Evolutionary conservation across 2,329 filamentous ascomycete species (phyloP).

Genomic region (Talaromyces sp.): DNA sequence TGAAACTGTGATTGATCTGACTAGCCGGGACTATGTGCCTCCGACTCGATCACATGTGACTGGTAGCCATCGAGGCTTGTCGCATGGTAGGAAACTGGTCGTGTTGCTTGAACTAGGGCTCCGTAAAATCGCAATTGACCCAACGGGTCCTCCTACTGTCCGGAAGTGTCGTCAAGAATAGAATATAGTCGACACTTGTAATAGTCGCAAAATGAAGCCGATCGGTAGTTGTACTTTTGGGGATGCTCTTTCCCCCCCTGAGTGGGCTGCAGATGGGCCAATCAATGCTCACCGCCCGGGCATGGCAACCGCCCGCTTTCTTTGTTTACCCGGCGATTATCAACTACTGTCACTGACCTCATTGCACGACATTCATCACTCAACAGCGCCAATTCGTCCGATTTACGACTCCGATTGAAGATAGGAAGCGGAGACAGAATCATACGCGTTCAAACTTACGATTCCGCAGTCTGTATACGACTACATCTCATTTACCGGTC

Average conservation of each 20-base stretch:
- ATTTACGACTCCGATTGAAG: background rate
- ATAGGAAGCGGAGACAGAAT: too few relatives aligned
- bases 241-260: background rate
- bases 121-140: background rate
- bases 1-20: background rate
- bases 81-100: background rate
- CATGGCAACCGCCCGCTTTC: constrained; percentile 7
- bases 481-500: background rate
- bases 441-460: background rate
- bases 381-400: background rate
- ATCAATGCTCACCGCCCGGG: background rate
- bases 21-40: constrained; percentile 4
- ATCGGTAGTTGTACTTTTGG: background rate
- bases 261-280: background rate
- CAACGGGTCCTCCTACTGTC: background rate
- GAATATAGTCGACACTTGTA: too few relatives aligned
- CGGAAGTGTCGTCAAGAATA: background rate
- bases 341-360: background rate
- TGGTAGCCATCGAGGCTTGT: background rate
- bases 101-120: background rate
- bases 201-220: background rate
- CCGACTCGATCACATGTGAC: constrained; percentile 10
- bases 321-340: constrained; percentile 9
- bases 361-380: background rate
- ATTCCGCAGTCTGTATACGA: background rate